phyloP scores from a whole-genome alignment of 139 green algal species.

The Yamagishiella unicocca region DNA sequence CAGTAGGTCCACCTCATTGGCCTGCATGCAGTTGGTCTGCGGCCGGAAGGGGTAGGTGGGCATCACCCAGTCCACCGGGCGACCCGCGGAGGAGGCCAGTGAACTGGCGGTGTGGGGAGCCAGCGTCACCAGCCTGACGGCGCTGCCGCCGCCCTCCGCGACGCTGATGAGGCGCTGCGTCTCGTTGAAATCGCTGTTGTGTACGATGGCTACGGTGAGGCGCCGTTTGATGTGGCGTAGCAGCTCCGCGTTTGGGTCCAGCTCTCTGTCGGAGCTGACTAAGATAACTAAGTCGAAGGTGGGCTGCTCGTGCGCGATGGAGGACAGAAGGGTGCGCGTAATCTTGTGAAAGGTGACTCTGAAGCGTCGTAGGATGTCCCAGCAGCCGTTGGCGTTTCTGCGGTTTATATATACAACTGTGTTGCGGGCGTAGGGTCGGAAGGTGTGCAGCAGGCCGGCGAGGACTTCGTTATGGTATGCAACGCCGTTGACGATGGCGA shows the following conservation, averaged over 20 bases:
- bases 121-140: slow-evolving; percentile 46
- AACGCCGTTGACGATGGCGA: slow-evolving; percentile 69
- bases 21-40: neutral
- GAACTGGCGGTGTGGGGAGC: slow-evolving; percentile 45
- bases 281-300: slow-evolving; percentile 50
- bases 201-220: slow-evolving; percentile 25
- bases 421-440: slow-evolving; percentile 38
- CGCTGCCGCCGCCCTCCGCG: too few relatives aligned
- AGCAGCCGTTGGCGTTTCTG: slow-evolving; percentile 22
- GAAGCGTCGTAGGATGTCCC: slow-evolving; percentile 5
- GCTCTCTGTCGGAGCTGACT: slow-evolving; percentile 53
- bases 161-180: neutral
- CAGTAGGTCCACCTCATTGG: slow-evolving; percentile 2
- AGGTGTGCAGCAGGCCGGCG: slow-evolving; percentile 45
- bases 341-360: neutral
- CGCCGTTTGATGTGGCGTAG: slow-evolving; percentile 19
- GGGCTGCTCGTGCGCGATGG: neutral
- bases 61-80: slow-evolving; percentile 42
- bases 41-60: neutral
- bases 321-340: neutral
- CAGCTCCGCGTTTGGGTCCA: slow-evolving; percentile 1
- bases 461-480: slow-evolving; percentile 62
- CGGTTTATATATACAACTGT: slow-evolving; percentile 37
- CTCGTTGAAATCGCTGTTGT: slow-evolving; percentile 45
- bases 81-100: neutral